Evolutionary conservation across 441 rosid species (phyloP).

Genomic region (Melastoma candidum): DNA sequence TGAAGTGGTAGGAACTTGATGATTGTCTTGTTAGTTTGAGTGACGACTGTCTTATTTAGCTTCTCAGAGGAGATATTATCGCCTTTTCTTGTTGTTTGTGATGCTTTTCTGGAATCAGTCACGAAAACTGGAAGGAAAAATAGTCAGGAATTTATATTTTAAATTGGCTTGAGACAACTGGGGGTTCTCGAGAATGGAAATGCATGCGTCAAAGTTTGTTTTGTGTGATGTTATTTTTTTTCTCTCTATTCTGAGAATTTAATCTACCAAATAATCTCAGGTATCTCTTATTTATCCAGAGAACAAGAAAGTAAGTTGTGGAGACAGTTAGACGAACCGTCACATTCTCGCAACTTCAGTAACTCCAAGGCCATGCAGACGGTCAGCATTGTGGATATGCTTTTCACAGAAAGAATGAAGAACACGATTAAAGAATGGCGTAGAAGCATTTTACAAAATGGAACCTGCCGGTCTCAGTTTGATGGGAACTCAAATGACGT

Average conservation of each 20-base stretch:
- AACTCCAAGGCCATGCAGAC: slow-evolving; percentile 30
- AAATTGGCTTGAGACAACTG: too few relatives aligned
- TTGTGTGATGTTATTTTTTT: background rate
- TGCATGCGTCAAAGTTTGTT: too few relatives aligned
- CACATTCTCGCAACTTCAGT: slow-evolving; percentile 11
- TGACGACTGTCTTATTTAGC: too few relatives aligned
- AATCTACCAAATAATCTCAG: slow-evolving; percentile 43
- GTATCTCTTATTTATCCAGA: slow-evolving; percentile 90
- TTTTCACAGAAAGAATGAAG: slow-evolving; percentile 75
- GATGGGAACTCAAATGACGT: slow-evolving; percentile 18
- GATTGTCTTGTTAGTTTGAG: too few relatives aligned
- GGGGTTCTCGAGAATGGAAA: too few relatives aligned
- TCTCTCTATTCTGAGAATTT: slow-evolving; percentile 23
- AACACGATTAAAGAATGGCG: slow-evolving; percentile 50
- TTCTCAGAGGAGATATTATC: too few relatives aligned
- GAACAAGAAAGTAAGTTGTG: slow-evolving; percentile 54
- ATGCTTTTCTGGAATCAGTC: too few relatives aligned
- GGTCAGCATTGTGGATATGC: slow-evolving; percentile 43
- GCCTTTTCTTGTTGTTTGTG: too few relatives aligned
- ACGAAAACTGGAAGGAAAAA: too few relatives aligned
- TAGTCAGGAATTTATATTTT: too few relatives aligned
- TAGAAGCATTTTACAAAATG: slow-evolving; percentile 30
- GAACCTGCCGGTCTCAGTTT: slow-evolving; percentile 20
- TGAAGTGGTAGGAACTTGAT: too few relatives aligned
- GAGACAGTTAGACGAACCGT: slow-evolving; percentile 27